Percentiles rank a stretch among this genome's conserved stretches.
These are phyloP conservation scores for Pharus latifolius DNA, from an alignment of 176 grass and related monocot species.

Conservation along the genomic window DNA sequence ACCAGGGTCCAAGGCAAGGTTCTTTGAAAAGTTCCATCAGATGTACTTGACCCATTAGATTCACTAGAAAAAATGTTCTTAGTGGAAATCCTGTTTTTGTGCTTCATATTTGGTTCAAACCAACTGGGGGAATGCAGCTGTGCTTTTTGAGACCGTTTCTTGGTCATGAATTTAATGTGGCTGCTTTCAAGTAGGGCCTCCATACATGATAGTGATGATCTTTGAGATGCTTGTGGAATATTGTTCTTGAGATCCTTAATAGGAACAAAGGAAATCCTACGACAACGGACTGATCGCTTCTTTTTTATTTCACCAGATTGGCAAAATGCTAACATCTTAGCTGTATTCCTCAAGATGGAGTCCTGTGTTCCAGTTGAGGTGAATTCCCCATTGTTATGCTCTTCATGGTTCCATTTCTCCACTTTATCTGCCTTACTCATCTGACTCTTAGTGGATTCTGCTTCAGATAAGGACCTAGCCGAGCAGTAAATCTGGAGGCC, in stretches of 20 bases:
- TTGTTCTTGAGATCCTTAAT: constrained; percentile 9
- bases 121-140: background rate
- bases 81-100: background rate
- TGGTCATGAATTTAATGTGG: constrained; percentile 34
- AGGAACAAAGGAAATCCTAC: constrained; percentile 25
- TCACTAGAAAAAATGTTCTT: background rate
- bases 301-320: constrained; percentile 32
- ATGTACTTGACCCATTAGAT: constrained; percentile 1
- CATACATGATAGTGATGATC: constrained; percentile 19
- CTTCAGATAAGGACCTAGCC: constrained; percentile 12
- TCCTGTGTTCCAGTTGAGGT: background rate
- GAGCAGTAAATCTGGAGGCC: constrained; percentile 10
- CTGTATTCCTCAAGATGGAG: constrained; percentile 19
- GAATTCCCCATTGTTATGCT: background rate
- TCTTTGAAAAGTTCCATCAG: background rate
- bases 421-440: background rate
- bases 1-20: background rate
- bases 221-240: constrained; percentile 4
- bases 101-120: constrained; percentile 12
- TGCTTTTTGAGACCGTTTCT: constrained; percentile 41
- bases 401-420: background rate
- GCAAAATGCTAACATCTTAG: constrained; percentile 27
- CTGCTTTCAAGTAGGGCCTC: constrained; percentile 27
- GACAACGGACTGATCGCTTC: constrained; percentile 33
- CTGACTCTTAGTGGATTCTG: background rate